phyloP scores from a whole-genome alignment of 345 rosid species.

The Corchorus olitorius region DNA sequence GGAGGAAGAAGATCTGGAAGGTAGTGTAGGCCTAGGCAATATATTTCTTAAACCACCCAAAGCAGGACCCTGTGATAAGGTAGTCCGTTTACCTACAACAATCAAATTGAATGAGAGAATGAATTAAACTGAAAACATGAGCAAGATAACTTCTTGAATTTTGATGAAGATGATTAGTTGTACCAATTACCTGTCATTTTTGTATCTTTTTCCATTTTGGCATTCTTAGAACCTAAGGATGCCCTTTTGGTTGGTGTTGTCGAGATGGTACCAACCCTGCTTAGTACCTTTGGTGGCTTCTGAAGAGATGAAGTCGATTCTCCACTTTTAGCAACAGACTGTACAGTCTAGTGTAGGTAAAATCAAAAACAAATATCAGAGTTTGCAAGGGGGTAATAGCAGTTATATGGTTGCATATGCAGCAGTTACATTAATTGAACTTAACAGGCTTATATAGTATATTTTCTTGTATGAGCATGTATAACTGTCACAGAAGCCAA shows the following conservation, averaged over 20 bases:
- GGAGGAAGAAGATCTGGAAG: slow-evolving; percentile 43
- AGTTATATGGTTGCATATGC: background rate
- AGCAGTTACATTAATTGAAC: background rate
- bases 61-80: slow-evolving; percentile 35
- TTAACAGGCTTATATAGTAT: slow-evolving; percentile 6
- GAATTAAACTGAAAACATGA: slow-evolving; percentile 25
- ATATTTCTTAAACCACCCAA: slow-evolving; percentile 37
- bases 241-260: slow-evolving; percentile 53
- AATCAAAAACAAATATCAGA: slow-evolving; percentile 6
- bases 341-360: slow-evolving; percentile 23
- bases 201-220: slow-evolving; percentile 53
- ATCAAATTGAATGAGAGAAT: background rate
- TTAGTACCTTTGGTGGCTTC: slow-evolving; percentile 52
- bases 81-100: slow-evolving; percentile 53
- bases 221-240: slow-evolving; percentile 49
- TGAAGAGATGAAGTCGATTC: slow-evolving; percentile 41
- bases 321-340: slow-evolving; percentile 42
- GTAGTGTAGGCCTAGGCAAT: slow-evolving; percentile 46
- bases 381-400: background rate
- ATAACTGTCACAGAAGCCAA: background rate
- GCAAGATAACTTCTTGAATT: background rate
- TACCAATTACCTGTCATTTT: slow-evolving; percentile 41
- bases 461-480: background rate
- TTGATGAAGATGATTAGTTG: background rate
- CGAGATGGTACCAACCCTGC: slow-evolving; percentile 36